Evolutionary conservation across 176 grass and related monocot species (phyloP).

Genomic region (Bolboschoenus planiculmis): DNA sequence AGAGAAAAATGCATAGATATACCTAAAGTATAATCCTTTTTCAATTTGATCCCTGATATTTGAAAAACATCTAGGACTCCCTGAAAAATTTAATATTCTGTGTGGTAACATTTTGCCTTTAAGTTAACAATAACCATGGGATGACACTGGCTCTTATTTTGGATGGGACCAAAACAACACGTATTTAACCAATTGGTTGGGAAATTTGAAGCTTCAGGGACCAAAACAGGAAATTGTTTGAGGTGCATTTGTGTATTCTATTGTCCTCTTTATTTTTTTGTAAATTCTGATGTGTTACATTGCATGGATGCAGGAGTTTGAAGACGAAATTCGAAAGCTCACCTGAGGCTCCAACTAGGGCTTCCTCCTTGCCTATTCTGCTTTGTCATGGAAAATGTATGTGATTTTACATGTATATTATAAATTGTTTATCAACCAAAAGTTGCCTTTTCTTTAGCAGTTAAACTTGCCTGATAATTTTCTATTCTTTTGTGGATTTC

Average conservation of each 20-base stretch:
- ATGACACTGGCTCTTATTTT: not conserved
- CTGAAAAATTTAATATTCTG: no score
- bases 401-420: not conserved
- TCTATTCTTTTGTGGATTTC: constrained; percentile 3
- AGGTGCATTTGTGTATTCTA: not conserved
- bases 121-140: not conserved
- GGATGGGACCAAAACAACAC: not conserved
- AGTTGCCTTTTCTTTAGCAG: not conserved
- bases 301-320: constrained; percentile 45
- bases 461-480: not conserved
- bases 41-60: not conserved
- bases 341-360: constrained; percentile 64
- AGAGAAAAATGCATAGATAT: not conserved
- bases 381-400: constrained; percentile 96
- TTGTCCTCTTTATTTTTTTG: not conserved
- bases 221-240: not conserved
- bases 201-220: not conserved
- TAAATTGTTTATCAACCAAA: not conserved
- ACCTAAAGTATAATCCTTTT: not conserved
- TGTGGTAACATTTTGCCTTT: not conserved
- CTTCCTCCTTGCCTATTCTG: constrained; percentile 79
- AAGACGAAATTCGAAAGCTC: constrained; percentile 83
- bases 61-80: not conserved
- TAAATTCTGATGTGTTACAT: not conserved
- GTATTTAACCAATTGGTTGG: not conserved